These are phyloP conservation scores for Olyra latifolia DNA, from an alignment of 176 grass and related monocot genomes.

Conservation along the genomic window DNA sequence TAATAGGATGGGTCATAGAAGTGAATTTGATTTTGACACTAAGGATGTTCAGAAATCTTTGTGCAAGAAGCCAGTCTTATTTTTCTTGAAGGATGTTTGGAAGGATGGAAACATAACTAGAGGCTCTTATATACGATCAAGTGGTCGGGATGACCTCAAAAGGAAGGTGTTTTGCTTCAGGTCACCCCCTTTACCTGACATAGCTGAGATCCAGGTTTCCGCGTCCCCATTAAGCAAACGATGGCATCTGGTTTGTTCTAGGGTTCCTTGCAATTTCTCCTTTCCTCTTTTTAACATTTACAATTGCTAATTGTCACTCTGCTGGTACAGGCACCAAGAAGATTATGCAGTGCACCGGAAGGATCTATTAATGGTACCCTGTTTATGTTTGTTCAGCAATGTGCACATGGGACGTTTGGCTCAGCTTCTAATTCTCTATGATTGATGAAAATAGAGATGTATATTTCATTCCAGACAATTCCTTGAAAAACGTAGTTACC, in stretches of 20 bases:
- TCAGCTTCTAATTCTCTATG: conserved; percentile 84
- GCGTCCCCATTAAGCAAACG: conserved; percentile 69
- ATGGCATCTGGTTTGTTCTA: conserved; percentile 91
- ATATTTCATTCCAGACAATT: conserved; percentile 49
- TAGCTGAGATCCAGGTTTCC: conserved; percentile 75
- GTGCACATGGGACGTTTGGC: conserved; percentile 63
- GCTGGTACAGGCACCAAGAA: conserved; percentile 78
- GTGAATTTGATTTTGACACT: conserved; percentile 95
- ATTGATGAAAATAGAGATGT: conserved; percentile 47
- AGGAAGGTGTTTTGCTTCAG: conserved; percentile 90
- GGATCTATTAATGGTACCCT: conserved; percentile 70
- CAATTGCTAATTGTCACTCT: conserved; percentile 31
- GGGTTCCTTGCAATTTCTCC: conserved; percentile 1
- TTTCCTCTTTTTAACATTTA: conserved; percentile 34
- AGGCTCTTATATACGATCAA: conserved; percentile 67
- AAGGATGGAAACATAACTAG: conserved; percentile 70
- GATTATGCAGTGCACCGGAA: conserved; percentile 67
- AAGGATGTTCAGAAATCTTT: conserved; percentile 77
- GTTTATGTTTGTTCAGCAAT: conserved; percentile 74
- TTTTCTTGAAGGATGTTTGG: conserved; percentile 83
- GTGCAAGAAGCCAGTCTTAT: conserved; percentile 83
- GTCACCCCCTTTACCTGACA: conserved; percentile 68
- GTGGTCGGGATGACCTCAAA: conserved; percentile 66
- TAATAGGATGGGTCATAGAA: conserved; percentile 67
- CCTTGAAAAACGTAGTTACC: conserved; percentile 46